These are phyloP conservation scores for Thalassiosira hispida DNA, from an alignment of 352 stramenopile genomes.

Conservation along the genomic window DNA sequence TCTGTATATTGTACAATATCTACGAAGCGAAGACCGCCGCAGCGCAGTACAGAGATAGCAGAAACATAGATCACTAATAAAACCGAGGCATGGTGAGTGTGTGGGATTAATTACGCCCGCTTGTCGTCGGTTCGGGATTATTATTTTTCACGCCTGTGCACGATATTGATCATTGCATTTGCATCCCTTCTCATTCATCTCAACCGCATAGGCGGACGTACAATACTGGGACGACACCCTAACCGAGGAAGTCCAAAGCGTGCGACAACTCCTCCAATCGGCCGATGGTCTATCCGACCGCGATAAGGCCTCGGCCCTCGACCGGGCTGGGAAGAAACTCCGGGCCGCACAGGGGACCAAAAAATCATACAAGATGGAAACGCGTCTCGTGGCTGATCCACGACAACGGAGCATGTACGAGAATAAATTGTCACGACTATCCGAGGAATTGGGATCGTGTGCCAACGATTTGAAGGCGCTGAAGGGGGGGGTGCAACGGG, in stretches of 20 bases:
- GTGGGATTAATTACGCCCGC: no score
- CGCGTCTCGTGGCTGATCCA: slow-evolving; percentile 66
- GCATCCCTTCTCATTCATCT: no score
- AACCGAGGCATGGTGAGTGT: no score
- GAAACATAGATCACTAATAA: no score
- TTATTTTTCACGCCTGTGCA: no score
- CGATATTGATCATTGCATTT: no score
- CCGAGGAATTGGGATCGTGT: slow-evolving; percentile 64
- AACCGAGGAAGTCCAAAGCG: slow-evolving; percentile 67
- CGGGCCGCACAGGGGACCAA: slow-evolving; percentile 66
- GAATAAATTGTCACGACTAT: slow-evolving; percentile 58
- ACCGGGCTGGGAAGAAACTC: slow-evolving; percentile 69
- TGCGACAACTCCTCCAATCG: slow-evolving; percentile 60
- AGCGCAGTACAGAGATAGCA: no score
- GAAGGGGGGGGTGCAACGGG: slow-evolving; percentile 56
- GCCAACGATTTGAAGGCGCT: slow-evolving; percentile 71
- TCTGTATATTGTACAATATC: no score
- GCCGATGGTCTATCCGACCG: slow-evolving; percentile 41
- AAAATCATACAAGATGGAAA: slow-evolving; percentile 83
- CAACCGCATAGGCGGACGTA: slow-evolving; percentile 53
- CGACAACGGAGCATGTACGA: slow-evolving; percentile 57
- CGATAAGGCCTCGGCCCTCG: slow-evolving; percentile 57
- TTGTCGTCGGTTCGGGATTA: no score
- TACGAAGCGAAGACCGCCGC: no score
- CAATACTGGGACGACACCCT: slow-evolving; percentile 85